A percentile compares a stretch with the other conserved stretches of the same genome.
phyloP scores from a whole-genome alignment of 2,329 filamentous ascomycete genomes.

The Venturia nashicola region DNA sequence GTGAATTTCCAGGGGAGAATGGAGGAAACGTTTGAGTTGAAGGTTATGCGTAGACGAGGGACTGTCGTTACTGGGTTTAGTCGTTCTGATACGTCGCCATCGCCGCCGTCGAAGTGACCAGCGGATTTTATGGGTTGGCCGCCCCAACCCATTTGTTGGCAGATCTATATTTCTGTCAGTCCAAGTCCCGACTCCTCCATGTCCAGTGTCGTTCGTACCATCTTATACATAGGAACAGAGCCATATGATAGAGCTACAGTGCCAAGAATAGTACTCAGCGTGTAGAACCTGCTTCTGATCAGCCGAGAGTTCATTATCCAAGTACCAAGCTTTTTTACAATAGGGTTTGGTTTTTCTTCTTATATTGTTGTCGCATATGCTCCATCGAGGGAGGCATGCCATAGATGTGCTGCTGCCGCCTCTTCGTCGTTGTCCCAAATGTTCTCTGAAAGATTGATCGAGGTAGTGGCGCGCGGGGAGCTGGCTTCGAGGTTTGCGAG shows the following conservation, averaged over 20 bases:
- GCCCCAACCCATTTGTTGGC: slow-evolving; percentile 79
- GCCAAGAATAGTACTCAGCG: slow-evolving; percentile 63
- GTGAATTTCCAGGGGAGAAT: slow-evolving; percentile 95
- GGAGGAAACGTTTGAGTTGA: slow-evolving; percentile 91
- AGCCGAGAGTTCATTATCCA: neutral
- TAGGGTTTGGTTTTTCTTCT: slow-evolving; percentile 54
- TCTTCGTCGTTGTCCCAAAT: slow-evolving; percentile 22
- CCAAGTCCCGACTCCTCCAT: neutral
- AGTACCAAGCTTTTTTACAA: slow-evolving; percentile 32
- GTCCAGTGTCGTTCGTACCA: slow-evolving; percentile 38
- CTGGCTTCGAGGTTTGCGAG: slow-evolving; percentile 16
- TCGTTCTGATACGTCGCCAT: slow-evolving; percentile 58
- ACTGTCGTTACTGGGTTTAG: slow-evolving; percentile 70
- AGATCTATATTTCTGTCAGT: slow-evolving; percentile 46
- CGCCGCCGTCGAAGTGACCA: slow-evolving; percentile 41
- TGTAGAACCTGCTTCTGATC: slow-evolving; percentile 48
- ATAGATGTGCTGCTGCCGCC: slow-evolving; percentile 13
- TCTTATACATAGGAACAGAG: slow-evolving; percentile 78
- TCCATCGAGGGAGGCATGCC: slow-evolving; percentile 45
- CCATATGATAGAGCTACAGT: slow-evolving; percentile 73
- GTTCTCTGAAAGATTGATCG: slow-evolving; percentile 16
- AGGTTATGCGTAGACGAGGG: slow-evolving; percentile 84
- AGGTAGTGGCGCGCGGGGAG: neutral
- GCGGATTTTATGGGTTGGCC: slow-evolving; percentile 81
- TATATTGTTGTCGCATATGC: slow-evolving; percentile 51